phyloP scores from a whole-genome alignment of 257 asterid species.

The Fraxinus pennsylvanica region DNA sequence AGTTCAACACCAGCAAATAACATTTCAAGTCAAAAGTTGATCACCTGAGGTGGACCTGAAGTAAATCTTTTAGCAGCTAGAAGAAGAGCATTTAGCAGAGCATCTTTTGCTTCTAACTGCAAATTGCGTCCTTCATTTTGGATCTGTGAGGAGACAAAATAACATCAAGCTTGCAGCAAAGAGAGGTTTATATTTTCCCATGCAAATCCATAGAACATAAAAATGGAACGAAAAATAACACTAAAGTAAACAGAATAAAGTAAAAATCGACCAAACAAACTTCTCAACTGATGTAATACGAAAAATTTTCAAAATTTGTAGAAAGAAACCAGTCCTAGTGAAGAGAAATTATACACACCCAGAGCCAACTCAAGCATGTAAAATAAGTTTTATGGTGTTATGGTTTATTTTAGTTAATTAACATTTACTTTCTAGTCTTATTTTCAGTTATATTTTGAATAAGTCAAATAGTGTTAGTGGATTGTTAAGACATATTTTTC shows the following conservation, averaged over 20 bases:
- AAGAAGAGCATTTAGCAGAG: slow-evolving; percentile 72
- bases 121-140: slow-evolving; percentile 65
- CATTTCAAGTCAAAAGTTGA: slow-evolving; percentile 14
- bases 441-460: not conserved
- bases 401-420: not conserved
- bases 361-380: not conserved
- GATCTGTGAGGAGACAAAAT: slow-evolving; percentile 47
- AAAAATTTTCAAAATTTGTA: not conserved
- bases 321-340: not conserved
- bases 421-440: not conserved
- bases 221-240: not conserved
- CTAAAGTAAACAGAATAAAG: not conserved
- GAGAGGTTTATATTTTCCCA: not conserved
- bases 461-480: not conserved
- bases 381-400: not conserved
- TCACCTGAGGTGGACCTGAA: slow-evolving; percentile 91
- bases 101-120: slow-evolving; percentile 73
- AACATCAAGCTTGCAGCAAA: not conserved
- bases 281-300: not conserved
- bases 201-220: not conserved
- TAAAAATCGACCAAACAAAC: not conserved
- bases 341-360: not conserved
- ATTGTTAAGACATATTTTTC: not conserved
- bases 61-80: slow-evolving; percentile 77
- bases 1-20: slow-evolving; percentile 14